Conservation (phyloP, 2,329 filamentous ascomycete genomes). For the Xylariales sp. region DNA sequence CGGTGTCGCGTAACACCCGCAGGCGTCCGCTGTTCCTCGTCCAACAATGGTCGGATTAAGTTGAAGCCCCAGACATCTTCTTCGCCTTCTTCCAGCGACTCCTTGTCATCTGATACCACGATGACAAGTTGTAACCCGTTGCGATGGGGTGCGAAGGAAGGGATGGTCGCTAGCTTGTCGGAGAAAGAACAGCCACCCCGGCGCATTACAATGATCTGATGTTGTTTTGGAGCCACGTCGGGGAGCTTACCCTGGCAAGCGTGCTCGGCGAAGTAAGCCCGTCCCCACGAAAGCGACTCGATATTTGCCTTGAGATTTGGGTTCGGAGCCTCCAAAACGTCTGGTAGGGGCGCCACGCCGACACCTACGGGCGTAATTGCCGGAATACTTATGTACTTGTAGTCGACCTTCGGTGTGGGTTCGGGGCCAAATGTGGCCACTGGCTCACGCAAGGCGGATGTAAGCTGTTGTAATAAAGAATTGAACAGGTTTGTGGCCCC, state of each 20-base stretch:
- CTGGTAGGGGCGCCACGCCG: constrained; percentile 77
- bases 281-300: constrained; percentile 72
- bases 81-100: constrained; percentile 50
- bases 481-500: constrained; percentile 49
- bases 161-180: constrained; percentile 86
- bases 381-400: constrained; percentile 61
- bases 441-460: constrained; percentile 61
- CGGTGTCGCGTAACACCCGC: constrained; percentile 75
- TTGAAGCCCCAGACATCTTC: constrained; percentile 47
- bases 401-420: constrained; percentile 47
- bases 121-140: constrained; percentile 82
- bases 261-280: constrained; percentile 76
- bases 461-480: constrained; percentile 60
- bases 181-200: constrained; percentile 88
- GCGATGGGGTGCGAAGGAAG: constrained; percentile 73
- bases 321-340: constrained; percentile 68
- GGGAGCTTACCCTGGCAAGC: constrained; percentile 71
- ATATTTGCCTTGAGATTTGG: constrained; percentile 51
- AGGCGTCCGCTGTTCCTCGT: constrained; percentile 77
- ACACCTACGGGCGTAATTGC: constrained; percentile 65
- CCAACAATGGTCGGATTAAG: constrained; percentile 74
- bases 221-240: constrained; percentile 61
- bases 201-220: constrained; percentile 84
- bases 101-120: constrained; percentile 73
- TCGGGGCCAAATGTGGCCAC: constrained; percentile 53